Conservation (phyloP, 805 yeast species). For the Maudiozyma barnettii region DNA sequence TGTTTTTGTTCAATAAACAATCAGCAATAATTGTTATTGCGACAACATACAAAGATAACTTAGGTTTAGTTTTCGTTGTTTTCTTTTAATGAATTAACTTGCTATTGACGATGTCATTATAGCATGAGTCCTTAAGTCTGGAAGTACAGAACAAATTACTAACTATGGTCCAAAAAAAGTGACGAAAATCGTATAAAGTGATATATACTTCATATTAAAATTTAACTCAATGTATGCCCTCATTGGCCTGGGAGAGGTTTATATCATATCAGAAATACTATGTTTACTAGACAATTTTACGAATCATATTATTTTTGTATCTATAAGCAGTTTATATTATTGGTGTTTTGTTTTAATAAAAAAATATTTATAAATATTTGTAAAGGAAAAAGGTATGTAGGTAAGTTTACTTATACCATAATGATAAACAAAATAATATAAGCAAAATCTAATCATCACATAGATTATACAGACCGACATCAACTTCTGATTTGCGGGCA, state of each 20-base stretch:
- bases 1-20: no score
- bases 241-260: background rate
- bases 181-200: background rate
- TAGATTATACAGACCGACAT: conserved; percentile 50
- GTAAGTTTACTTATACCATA: no score
- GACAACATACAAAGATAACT: no score
- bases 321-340: background rate
- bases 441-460: conserved; percentile 38
- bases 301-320: background rate
- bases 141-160: background rate
- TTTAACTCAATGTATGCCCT: background rate
- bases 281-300: background rate
- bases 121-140: no score
- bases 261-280: background rate
- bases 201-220: background rate
- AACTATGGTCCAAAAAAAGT: background rate
- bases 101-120: no score
- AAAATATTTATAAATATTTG: background rate
- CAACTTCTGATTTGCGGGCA: conserved; percentile 68
- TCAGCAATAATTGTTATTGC: no score
- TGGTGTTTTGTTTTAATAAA: background rate
- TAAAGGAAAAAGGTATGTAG: no score
- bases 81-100: no score
- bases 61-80: no score
- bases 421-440: no score